phyloP scores from a whole-genome alignment of 257 asterid genomes.

The Ocimum tenuiflorum region DNA sequence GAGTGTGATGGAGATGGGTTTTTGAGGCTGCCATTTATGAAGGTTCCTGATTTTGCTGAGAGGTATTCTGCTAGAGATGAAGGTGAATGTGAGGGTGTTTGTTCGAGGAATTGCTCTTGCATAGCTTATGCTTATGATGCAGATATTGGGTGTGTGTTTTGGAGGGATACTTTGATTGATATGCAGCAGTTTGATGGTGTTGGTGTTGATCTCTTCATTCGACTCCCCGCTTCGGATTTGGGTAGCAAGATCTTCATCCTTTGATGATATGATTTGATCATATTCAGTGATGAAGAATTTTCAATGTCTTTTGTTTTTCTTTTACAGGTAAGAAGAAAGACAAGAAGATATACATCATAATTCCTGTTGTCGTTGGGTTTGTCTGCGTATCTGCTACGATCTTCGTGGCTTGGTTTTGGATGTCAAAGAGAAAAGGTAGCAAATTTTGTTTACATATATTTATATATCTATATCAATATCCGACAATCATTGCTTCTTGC shows the following conservation, averaged over 20 bases:
- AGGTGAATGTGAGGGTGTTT: slow-evolving; percentile 30
- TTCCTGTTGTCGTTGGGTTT: slow-evolving; percentile 30
- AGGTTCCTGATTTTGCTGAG: slow-evolving; percentile 37
- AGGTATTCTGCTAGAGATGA: neutral
- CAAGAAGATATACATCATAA: slow-evolving; percentile 28
- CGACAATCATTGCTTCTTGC: neutral
- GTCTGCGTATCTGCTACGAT: slow-evolving; percentile 14
- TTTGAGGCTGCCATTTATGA: slow-evolving; percentile 20
- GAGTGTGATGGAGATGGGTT: slow-evolving; percentile 31
- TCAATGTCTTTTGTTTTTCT: neutral
- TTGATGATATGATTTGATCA: too few relatives aligned
- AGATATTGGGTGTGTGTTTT: slow-evolving; percentile 46
- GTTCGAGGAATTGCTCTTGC: slow-evolving; percentile 47
- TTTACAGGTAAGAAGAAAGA: slow-evolving; percentile 29
- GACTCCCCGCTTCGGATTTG: slow-evolving; percentile 38
- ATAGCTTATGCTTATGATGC: slow-evolving; percentile 36
- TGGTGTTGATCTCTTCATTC: slow-evolving; percentile 44
- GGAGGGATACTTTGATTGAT: slow-evolving; percentile 39
- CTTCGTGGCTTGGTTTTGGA: slow-evolving; percentile 33
- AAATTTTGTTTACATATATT: neutral
- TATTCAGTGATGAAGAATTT: too few relatives aligned
- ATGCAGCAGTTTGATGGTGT: slow-evolving; percentile 29
- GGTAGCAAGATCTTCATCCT: slow-evolving; percentile 25
- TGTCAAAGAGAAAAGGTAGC: slow-evolving; percentile 36
- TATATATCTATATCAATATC: too few relatives aligned